Conservation (phyloP, 345 rosid species). For the Rhizophora apiculata region DNA sequence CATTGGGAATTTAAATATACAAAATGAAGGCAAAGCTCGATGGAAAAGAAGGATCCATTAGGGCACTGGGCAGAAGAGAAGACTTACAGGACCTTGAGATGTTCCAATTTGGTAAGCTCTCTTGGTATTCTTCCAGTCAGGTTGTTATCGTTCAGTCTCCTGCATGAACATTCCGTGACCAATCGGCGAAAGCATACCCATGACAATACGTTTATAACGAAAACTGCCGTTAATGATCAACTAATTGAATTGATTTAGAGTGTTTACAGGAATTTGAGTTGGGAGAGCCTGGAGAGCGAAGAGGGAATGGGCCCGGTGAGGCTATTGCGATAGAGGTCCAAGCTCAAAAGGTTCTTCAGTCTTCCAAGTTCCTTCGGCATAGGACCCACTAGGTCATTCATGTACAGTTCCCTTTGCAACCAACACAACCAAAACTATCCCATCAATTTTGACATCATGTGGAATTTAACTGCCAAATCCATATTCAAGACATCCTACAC, state of each 20-base stretch:
- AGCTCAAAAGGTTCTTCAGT: constrained; percentile 57
- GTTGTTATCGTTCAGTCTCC: constrained; percentile 62
- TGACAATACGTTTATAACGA: not conserved
- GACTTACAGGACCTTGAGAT: constrained; percentile 63
- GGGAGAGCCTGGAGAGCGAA: constrained; percentile 56
- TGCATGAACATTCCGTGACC: constrained; percentile 22
- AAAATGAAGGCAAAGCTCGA: not conserved
- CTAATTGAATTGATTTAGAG: not conserved
- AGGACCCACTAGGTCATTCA: constrained; percentile 49
- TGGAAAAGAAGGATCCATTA: not conserved
- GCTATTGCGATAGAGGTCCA: constrained; percentile 65
- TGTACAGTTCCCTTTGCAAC: constrained; percentile 55
- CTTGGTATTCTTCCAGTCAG: constrained; percentile 67
- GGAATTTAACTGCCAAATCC: not conserved
- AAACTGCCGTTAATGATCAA: not conserved
- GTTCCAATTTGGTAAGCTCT: constrained; percentile 50
- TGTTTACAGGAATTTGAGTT: constrained; percentile 59
- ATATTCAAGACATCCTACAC: no score
- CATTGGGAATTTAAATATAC: not conserved
- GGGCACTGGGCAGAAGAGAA: not conserved
- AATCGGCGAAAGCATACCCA: not conserved
- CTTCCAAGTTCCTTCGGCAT: constrained; percentile 62
- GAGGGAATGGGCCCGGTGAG: constrained; percentile 60
- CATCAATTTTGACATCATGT: not conserved
- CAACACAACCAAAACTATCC: constrained; percentile 6